Base-by-base conservation (phyloP, 148 eudicot species). In the Silene uniflora region DNA sequence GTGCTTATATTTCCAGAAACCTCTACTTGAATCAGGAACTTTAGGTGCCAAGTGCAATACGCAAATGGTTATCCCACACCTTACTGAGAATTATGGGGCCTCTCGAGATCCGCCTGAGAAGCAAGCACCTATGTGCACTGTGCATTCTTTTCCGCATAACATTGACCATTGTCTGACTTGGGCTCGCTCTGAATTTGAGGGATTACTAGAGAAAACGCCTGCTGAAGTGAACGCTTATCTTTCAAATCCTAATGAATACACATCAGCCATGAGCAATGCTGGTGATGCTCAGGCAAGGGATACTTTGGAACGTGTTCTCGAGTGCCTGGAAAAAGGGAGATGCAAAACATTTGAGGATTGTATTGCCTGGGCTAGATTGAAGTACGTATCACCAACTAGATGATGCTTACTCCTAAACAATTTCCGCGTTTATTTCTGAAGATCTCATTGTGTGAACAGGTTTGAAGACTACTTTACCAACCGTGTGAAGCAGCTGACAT, bases 21-120 rank as follows among this genome's bases (percentile, higher is more conserved):
- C 98, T 14, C 93, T 93, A 66, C 92, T 93, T 17, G 98, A 93
- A 86, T 91, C 93, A 18, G 98, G 98, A 77, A 93, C 98, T 64
- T 85, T 93, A 22, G 98, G 98, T 84, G 91, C 96, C 62, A 91
- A 91, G 83, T 93, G 98, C 78, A 93, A 91, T 64, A 93, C 98
- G 71, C 98, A 93, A 81, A 86, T 93, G 98, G 95, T 93, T 24
- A 90, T 93, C 79, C 97, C 98, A 68, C 98, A 90, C 73, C 83
- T 91, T 67, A 91, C 98, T 2, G 98, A 93, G 74, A 93, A 93
- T 58, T 93, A 93, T 80, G 98, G 98, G 77, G 98, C 98, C 71
- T 93, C 98, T 16, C 89, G 98, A 66, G 98, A 93, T 72, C 96
- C 98, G 16, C 98, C 96, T 7, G 98, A 93, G 87, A 93, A 91